Base-by-base conservation (phyloP, 495 filamentous ascomycete genomes). In the Bacidia gigantensis region DNA sequence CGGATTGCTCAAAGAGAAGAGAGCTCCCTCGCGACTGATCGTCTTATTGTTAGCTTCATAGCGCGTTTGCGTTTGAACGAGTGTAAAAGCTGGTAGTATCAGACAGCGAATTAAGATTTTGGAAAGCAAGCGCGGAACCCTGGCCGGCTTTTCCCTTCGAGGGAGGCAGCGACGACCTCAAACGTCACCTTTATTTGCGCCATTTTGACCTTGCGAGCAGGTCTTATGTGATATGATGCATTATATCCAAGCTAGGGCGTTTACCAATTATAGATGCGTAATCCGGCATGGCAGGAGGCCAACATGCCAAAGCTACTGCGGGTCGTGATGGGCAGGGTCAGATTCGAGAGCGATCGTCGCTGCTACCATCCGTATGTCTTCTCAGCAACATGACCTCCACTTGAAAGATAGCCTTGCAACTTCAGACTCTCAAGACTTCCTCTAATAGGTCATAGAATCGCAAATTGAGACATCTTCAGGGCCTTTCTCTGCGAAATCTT, bases 401-500 rank as follows among this genome's bases (percentile, higher is more conserved):
- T 25, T 26, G 26, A 22, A 47, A 47, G 7, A 11, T 25, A 14
- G 5, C 29, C 5, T 35, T 5, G 14, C 5, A 5, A 35, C 14
- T 25, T 1, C 38, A 18, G 23, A 54, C 26, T 49, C n/a, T n/a
- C 10, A 44, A 39, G 29, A 40, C 26, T 23, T n/a, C 22, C 23
- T 10, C 24, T 56, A 20, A 49, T 11, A 26, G 14, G 35, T 35
- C 26, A 12, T 60, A 93, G 80, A 95, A 93, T 63, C 81, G 89
- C 58, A 89, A 83, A 64, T 73, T 98, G 24, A 81, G 92, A 48
- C 89, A 96, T 69, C 73, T 98, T 14, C 80, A 85, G 56, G 87
- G 86, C 48, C 80, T 98, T 46, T 89, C 84, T 44, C 67, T 96
- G 21, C 86, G 92, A 46, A 98, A 96, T 64, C 70, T 96, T 32